A percentile compares a stretch with the other conserved stretches of the same genome.
Conservation (phyloP, 805 yeast species). For the Starmerella ratchasimensis region DNA sequence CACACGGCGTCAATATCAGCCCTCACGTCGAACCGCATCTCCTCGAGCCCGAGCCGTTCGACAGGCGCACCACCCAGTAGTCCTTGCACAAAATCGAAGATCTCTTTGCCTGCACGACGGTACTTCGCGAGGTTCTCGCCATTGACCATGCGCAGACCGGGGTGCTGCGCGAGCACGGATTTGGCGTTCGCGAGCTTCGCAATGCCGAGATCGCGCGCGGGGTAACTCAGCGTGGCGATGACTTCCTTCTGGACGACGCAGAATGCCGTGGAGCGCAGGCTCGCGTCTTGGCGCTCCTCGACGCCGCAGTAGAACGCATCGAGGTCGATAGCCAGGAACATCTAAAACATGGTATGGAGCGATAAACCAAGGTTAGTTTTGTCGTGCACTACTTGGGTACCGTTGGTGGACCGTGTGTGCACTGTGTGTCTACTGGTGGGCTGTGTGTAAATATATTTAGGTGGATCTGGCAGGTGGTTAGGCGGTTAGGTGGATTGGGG, state of each 20-base stretch:
- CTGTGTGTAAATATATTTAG: no score
- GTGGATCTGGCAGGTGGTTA: no score
- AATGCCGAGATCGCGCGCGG: conserved; percentile 24
- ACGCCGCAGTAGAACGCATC: conserved; percentile 28
- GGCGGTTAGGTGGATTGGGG: no score
- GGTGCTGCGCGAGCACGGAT: conserved; percentile 15
- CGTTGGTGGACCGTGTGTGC: no score
- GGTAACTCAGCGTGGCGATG: conserved; percentile 24
- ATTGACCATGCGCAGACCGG: conserved; percentile 21
- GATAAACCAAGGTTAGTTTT: background rate
- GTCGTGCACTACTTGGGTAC: no score
- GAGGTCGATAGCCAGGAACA: conserved; percentile 23
- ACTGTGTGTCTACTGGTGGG: no score
- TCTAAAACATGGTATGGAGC: background rate
- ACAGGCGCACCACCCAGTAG: conserved; percentile 16
- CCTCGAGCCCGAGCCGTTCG: conserved; percentile 27
- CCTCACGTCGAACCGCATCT: conserved; percentile 23
- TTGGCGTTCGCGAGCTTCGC: conserved; percentile 19
- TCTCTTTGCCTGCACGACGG: conserved; percentile 23
- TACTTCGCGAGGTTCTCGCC: conserved; percentile 25
- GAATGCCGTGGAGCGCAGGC: conserved; percentile 22
- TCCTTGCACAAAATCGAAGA: conserved; percentile 18
- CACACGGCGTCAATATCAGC: conserved; percentile 7
- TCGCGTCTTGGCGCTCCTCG: conserved; percentile 22
- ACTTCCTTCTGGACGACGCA: conserved; percentile 24